A percentile compares a stretch with the other conserved stretches of the same genome.
Conservation (phyloP, 2,329 filamentous ascomycete genomes). For the Rhynchosporium graminicola region DNA sequence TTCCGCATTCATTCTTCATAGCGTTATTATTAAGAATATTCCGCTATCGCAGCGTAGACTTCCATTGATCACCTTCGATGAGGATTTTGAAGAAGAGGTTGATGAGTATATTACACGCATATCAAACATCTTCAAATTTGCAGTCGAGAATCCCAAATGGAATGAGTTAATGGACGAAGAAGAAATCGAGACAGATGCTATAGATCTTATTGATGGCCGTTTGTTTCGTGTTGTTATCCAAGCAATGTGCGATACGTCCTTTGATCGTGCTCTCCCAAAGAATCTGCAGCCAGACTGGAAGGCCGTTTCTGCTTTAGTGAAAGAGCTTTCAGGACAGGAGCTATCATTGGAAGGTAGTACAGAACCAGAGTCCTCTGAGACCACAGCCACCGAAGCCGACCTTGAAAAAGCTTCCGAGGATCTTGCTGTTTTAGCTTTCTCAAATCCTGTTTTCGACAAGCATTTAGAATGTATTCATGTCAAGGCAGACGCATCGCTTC, state of each 20-base stretch:
- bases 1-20: constrained; percentile 47
- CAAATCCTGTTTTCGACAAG: constrained; percentile 48
- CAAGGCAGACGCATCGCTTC: constrained; percentile 37
- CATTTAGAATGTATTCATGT: constrained; percentile 49
- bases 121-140: constrained; percentile 40
- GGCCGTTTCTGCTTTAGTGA: constrained; percentile 34
- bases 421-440: constrained; percentile 48
- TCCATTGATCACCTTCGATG: constrained; percentile 40
- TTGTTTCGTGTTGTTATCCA: constrained; percentile 41
- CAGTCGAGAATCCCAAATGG: constrained; percentile 41
- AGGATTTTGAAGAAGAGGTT: constrained; percentile 40
- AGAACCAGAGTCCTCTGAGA: constrained; percentile 26
- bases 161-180: constrained; percentile 30
- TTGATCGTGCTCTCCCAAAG: constrained; percentile 27
- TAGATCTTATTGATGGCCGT: constrained; percentile 58
- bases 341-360: constrained; percentile 37
- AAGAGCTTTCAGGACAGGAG: constrained; percentile 39
- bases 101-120: constrained; percentile 43
- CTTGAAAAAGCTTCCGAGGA: constrained; percentile 22
- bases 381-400: constrained; percentile 22
- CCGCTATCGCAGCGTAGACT: constrained; percentile 44
- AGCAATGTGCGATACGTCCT: constrained; percentile 32
- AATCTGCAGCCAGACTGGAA: constrained; percentile 34
- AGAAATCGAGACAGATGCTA: constrained; percentile 46
- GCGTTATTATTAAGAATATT: constrained; percentile 45